phyloP scores from a whole-genome alignment of 83 land plant genomes.

The Picea engelmannii region DNA sequence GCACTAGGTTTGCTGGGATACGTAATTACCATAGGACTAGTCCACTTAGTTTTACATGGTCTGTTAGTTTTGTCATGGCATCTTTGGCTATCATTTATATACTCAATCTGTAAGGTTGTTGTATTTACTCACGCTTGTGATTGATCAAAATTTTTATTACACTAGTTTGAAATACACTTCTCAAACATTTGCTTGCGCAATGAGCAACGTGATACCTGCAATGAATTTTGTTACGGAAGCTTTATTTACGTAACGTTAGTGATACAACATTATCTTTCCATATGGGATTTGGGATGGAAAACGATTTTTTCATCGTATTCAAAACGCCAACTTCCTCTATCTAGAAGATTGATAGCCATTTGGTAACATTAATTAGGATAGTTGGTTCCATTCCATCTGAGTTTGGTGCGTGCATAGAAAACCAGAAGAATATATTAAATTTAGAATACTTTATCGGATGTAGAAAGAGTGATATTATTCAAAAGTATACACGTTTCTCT shows the following conservation, averaged over 20 bases:
- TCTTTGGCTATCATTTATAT: slow-evolving; percentile 19
- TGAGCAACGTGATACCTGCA: slow-evolving; percentile 11
- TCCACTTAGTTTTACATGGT: slow-evolving; percentile 27
- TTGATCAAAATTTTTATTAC: slow-evolving; percentile 56
- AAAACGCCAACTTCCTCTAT: no score
- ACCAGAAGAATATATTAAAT: no score
- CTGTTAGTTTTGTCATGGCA: slow-evolving; percentile 30
- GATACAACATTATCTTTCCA: no score
- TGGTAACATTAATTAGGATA: no score
- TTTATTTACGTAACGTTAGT: not conserved
- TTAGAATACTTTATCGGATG: no score
- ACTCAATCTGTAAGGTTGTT: not conserved
- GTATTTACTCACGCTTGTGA: slow-evolving; percentile 43
- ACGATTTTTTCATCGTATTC: no score
- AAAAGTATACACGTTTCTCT: no score
- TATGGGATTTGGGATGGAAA: no score
- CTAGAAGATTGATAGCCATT: no score
- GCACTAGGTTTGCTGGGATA: slow-evolving; percentile 39
- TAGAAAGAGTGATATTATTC: no score
- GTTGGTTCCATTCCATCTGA: no score
- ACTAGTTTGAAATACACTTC: slow-evolving; percentile 48
- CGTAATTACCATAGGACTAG: slow-evolving; percentile 6
- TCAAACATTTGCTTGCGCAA: slow-evolving; percentile 57
- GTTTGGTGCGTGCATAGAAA: no score
- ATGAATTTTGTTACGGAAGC: slow-evolving; percentile 7